Evolutionary conservation across 179 eudicot species (phyloP), one percentile per base, ranked within the genome.

Genomic region (Nepenthes alata): DNA sequence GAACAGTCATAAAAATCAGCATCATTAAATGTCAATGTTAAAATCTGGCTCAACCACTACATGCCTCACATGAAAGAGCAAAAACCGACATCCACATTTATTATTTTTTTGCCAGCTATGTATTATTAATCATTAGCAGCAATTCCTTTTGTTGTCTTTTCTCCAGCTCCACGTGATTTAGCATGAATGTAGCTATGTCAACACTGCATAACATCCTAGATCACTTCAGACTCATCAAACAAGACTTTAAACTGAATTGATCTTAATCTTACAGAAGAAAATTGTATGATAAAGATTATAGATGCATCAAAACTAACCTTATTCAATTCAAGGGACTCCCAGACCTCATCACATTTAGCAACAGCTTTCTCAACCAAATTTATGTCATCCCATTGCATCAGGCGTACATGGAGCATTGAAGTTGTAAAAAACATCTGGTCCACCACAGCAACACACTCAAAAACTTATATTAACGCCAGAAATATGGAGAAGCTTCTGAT

Each of bases 371-470:
- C 90, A 70, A 87, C 90, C 73, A 80, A 64, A 70, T 67, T 78
- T 53, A 71, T 72, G 63, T 85, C 91, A 58, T 79, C 85, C 93
- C 97, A 93, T 72, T 81, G 93, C 87, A 93, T 87, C 57, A 93
- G 80, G 75, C 79, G 95, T 62, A 85, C 97, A 69, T 93, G 98
- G 78, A 93, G 78, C 57, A 83, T 79, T 58, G 95, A 89, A 60
- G 97, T 87, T 54, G 93, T 83, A 75, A 93, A 93, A 75, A 89
- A 89, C 95, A 93, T 89, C 98, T 93, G 84, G 57, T 54, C 47
- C 59, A 64, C 77, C 75, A 60, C 48, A 55, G 51, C 37, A 58
- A 62, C 37, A 53, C 16, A 49, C 2, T 16, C 11, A 35, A 49
- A 49, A 47, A 13, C 41, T 25, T 11, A 12, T 4, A 41, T 41